Conservation (phyloP, 2,329 filamentous ascomycete species). For the Diaporthe humulicola region DNA sequence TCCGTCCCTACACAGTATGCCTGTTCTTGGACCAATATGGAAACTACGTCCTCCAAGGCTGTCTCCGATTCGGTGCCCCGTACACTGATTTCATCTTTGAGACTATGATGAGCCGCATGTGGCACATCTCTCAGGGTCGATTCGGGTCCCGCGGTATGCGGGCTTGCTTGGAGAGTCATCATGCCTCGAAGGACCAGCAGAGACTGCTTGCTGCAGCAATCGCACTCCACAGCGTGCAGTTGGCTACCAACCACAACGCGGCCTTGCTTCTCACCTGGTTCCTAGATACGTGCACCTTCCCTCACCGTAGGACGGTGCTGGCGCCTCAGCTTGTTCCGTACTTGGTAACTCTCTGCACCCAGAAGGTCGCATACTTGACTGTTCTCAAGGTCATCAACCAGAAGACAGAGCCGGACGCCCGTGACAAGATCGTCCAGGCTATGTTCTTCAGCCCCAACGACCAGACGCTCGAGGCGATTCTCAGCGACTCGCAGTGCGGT, state of each 20-base stretch:
- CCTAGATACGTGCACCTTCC: slow-evolving; percentile 97
- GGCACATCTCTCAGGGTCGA: slow-evolving; percentile 92
- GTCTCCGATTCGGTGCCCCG: slow-evolving; percentile 88
- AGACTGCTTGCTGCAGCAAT: slow-evolving; percentile 94
- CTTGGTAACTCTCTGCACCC: slow-evolving; percentile 94
- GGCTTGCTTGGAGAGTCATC: slow-evolving; percentile 95
- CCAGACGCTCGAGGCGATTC: slow-evolving; percentile 87
- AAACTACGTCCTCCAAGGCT: slow-evolving; percentile 98
- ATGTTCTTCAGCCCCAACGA: slow-evolving; percentile 94
- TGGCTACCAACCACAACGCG: slow-evolving; percentile 96
- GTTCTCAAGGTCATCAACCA: slow-evolving; percentile 99
- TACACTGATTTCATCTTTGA: slow-evolving; percentile 99
- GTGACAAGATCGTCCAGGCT: slow-evolving; percentile 89
- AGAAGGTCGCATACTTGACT: slow-evolving; percentile 97
- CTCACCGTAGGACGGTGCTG: slow-evolving; percentile 88
- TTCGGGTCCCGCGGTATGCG: slow-evolving; percentile 97
- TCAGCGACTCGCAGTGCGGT: slow-evolving; percentile 91
- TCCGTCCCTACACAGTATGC: slow-evolving; percentile 88
- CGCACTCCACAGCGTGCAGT: slow-evolving; percentile 94
- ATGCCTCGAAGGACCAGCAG: slow-evolving; percentile 95
- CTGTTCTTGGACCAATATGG: slow-evolving; percentile 98
- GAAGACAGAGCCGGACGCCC: slow-evolving; percentile 91
- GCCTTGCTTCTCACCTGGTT: slow-evolving; percentile 97
- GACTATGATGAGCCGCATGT: slow-evolving; percentile 93
- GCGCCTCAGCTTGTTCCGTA: slow-evolving; percentile 93